Conservation (phyloP, 345 rosid species). For the Lepidium didymum region DNA sequence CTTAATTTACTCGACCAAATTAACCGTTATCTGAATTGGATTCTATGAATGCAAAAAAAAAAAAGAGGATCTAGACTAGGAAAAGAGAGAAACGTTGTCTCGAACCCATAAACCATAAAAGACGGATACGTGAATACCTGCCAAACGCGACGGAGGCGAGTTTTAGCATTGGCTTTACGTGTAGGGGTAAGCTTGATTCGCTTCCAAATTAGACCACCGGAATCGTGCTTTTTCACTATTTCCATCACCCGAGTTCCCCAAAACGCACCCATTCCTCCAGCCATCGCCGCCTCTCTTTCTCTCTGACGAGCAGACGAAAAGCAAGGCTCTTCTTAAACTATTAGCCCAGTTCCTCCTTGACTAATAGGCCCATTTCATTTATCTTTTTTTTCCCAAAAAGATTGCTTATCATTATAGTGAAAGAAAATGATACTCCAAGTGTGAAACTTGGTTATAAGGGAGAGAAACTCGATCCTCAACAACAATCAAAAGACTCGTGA, state of each 20-base stretch:
- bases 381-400: too few species aligned
- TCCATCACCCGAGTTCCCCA: conserved; percentile 86
- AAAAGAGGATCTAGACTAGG: neutral
- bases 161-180: conserved; percentile 95
- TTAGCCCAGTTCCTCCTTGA: conserved; percentile 7
- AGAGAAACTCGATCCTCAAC: too few species aligned
- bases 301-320: conserved; percentile 31
- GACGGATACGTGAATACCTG: conserved; percentile 39
- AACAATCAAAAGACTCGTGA: too few species aligned
- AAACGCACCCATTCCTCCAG: conserved; percentile 47
- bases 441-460: too few species aligned
- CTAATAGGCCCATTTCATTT: conserved; percentile 11
- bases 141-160: conserved; percentile 92
- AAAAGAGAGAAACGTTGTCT: neutral
- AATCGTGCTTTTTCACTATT: conserved; percentile 91
- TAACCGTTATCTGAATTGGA: too few species aligned
- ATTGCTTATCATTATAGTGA: too few species aligned
- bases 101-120: conserved; percentile 15
- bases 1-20: too few species aligned
- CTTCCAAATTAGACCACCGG: conserved; percentile 94
- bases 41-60: neutral
- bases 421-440: too few species aligned
- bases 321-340: conserved; percentile 42
- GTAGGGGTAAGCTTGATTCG: conserved; percentile 87
- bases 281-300: conserved; percentile 28